A percentile compares a stretch with the other conserved stretches of the same genome.
Evolutionary conservation across 495 filamentous ascomycete species (phyloP).

Genomic region (Annulohypoxylon bovei): DNA sequence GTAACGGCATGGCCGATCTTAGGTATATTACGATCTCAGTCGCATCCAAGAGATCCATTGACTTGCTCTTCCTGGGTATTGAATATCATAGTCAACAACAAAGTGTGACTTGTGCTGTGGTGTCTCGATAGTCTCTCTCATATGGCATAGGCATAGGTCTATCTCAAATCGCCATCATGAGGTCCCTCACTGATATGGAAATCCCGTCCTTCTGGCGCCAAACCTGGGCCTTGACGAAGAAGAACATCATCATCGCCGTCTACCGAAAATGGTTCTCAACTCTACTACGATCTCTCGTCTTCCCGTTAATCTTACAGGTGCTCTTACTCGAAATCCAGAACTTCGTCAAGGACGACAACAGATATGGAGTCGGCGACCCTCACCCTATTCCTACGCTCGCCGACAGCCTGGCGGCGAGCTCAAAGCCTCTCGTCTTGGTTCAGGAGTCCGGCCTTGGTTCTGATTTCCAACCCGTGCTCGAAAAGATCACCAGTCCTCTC

Average conservation of each 20-base stretch:
- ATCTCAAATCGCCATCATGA: background rate
- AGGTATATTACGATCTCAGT: constrained; percentile 1
- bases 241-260: constrained; percentile 71
- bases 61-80: background rate
- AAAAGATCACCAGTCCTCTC: constrained; percentile 60
- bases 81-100: constrained; percentile 7
- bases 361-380: constrained; percentile 68
- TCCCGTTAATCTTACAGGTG: constrained; percentile 69
- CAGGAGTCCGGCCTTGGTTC: constrained; percentile 69
- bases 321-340: constrained; percentile 68
- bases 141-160: constrained; percentile 15
- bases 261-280: constrained; percentile 68
- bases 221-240: constrained; percentile 69
- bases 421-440: constrained; percentile 67
- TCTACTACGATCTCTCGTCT: constrained; percentile 66
- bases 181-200: constrained; percentile 18
- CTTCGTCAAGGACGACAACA: constrained; percentile 64
- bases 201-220: constrained; percentile 59
- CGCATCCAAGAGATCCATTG: background rate
- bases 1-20: constrained; percentile 7
- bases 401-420: constrained; percentile 54
- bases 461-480: constrained; percentile 70
- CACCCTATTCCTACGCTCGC: constrained; percentile 62
- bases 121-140: background rate
- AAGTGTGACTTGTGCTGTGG: background rate